These are phyloP conservation scores for Phyllostachys edulis DNA, from an alignment of 176 grass and related monocot genomes.

Conservation along the genomic window DNA sequence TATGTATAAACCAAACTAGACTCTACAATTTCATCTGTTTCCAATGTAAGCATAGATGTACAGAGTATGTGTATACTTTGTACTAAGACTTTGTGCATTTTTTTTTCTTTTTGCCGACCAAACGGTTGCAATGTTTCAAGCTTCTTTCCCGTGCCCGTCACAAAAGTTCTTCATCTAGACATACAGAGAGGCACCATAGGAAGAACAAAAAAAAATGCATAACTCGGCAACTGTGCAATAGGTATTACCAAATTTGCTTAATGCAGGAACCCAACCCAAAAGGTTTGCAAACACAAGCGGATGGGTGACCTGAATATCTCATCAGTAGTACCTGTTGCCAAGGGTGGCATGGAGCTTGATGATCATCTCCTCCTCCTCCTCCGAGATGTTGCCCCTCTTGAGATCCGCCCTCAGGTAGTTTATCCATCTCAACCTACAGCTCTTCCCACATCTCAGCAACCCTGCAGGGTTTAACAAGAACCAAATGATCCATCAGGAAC, in stretches of 20 bases:
- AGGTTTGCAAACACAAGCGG: background rate
- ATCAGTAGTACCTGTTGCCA: constrained; percentile 44
- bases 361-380: constrained; percentile 46
- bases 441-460: constrained; percentile 52
- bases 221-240: background rate
- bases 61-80: background rate
- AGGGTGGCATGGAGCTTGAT: constrained; percentile 53
- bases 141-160: background rate
- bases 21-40: background rate
- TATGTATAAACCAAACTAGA: background rate
- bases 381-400: constrained; percentile 52
- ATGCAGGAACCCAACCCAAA: background rate
- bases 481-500: background rate
- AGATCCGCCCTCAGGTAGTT: constrained; percentile 51
- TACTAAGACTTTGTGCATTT: background rate
- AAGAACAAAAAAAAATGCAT: background rate
- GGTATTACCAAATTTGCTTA: background rate
- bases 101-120: background rate
- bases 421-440: constrained; percentile 58
- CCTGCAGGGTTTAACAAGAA: constrained; percentile 12
- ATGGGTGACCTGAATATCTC: background rate
- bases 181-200: background rate
- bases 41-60: background rate
- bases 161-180: background rate
- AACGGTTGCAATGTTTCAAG: background rate